Conservation (phyloP, 768 basidiomycete genomes). For the Psilocybe azurescens region DNA sequence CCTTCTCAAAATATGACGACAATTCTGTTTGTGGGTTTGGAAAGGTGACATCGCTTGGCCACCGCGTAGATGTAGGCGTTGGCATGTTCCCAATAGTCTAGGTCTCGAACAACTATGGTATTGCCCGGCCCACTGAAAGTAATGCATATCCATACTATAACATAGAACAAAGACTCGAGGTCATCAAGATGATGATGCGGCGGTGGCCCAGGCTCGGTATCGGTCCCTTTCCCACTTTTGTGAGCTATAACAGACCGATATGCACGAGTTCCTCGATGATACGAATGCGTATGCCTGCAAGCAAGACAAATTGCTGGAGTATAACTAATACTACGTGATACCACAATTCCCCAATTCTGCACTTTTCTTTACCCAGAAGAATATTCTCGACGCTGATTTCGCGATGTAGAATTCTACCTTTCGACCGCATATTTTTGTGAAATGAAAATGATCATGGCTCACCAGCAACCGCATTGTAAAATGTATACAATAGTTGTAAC, state of each 20-base stretch:
- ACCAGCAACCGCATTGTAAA: conserved; percentile 8
- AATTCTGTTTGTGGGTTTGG: background rate
- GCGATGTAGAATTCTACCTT: conserved; percentile 6
- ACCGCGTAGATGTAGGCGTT: background rate
- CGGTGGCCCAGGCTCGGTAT: background rate
- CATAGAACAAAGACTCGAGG: conserved; percentile 13
- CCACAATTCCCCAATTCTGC: background rate
- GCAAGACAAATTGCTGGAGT: background rate
- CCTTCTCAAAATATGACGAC: background rate
- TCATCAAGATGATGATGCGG: conserved; percentile 10
- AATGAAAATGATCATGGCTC: background rate
- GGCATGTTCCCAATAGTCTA: background rate
- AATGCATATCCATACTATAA: background rate
- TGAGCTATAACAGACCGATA: conserved; percentile 7
- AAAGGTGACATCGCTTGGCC: background rate
- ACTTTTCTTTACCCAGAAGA: background rate
- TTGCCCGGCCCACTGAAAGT: background rate
- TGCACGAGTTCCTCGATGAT: conserved; percentile 1
- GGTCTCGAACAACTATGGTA: too few relatives aligned
- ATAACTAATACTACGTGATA: background rate
- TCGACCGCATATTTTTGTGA: background rate
- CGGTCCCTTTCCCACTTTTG: background rate
- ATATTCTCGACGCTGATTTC: conserved; percentile 10
- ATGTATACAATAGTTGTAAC: background rate
- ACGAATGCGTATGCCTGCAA: too few relatives aligned